Conservation (phyloP, 129 eudicot genomes). For the Erigeron canadensis region DNA sequence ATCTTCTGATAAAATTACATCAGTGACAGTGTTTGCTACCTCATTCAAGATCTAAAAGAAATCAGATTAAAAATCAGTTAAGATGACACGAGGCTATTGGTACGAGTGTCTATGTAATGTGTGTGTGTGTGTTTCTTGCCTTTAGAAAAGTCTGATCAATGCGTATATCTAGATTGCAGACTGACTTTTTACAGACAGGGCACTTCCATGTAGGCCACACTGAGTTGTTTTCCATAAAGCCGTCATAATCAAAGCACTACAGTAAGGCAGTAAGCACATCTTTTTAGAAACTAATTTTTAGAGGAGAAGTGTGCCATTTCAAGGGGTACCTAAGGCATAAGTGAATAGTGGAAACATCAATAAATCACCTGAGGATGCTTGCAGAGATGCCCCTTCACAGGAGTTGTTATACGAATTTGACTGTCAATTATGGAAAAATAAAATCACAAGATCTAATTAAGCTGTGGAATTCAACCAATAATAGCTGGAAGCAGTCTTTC, state of each 20-base stretch:
- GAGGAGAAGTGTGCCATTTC: not conserved
- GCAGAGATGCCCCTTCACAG: slow-evolving; percentile 44
- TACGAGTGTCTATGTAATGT: not conserved
- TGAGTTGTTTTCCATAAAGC: slow-evolving; percentile 39
- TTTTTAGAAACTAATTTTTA: not conserved
- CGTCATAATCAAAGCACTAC: slow-evolving; percentile 53
- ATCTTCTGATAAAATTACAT: slow-evolving; percentile 37
- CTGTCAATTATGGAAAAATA: slow-evolving; percentile 22
- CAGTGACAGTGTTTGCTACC: slow-evolving; percentile 30
- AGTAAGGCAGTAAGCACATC: slow-evolving; percentile 11
- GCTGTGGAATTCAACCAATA: slow-evolving; percentile 10
- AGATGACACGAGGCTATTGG: not conserved
- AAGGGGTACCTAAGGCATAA: not conserved
- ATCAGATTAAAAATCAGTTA: slow-evolving; percentile 1
- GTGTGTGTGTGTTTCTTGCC: slow-evolving; percentile 29
- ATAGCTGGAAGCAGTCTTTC: too few species aligned
- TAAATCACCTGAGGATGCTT: slow-evolving; percentile 39
- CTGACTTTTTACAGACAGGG: slow-evolving; percentile 40
- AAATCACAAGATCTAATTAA: not conserved
- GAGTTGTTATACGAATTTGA: slow-evolving; percentile 29
- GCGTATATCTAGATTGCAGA: slow-evolving; percentile 40
- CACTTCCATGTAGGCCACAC: slow-evolving; percentile 43
- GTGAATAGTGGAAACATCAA: not conserved
- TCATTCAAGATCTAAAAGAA: slow-evolving; percentile 40
- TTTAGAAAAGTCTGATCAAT: slow-evolving; percentile 39